These are phyloP conservation scores for Backusella sp. DNA, from an alignment of 192 early-diverging fungal species.

Conservation along the genomic window DNA sequence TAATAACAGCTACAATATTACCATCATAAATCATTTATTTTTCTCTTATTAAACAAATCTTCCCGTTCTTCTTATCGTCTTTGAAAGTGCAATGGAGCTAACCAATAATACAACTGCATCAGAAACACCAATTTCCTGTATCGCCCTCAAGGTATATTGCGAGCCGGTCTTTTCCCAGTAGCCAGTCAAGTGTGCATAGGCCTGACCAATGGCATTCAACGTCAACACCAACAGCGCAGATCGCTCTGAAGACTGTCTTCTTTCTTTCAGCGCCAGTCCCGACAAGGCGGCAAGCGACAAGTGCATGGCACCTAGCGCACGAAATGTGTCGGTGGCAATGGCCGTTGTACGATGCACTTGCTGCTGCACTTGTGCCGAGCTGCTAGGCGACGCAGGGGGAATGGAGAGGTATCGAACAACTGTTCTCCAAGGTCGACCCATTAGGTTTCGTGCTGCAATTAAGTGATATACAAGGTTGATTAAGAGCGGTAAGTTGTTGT, in stretches of 20 bases:
- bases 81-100: conserved; percentile 21
- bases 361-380: neutral
- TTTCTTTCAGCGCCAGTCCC: conserved; percentile 19
- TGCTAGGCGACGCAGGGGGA: neutral
- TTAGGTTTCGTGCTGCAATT: conserved; percentile 20
- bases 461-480: conserved; percentile 29
- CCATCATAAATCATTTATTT: too few species aligned
- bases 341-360: neutral
- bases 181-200: conserved; percentile 16
- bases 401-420: conserved; percentile 19
- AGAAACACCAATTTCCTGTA: conserved; percentile 26
- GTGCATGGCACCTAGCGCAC: conserved; percentile 19
- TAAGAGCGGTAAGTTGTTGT: conserved; percentile 34
- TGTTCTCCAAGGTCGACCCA: neutral
- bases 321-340: conserved; percentile 16
- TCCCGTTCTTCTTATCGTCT: conserved; percentile 29
- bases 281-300: conserved; percentile 15
- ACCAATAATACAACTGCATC: conserved; percentile 11
- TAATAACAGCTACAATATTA: too few species aligned
- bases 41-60: conserved; percentile 12
- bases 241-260: conserved; percentile 25
- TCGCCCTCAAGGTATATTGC: conserved; percentile 20
- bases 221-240: conserved; percentile 27
- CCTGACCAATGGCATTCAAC: conserved; percentile 18
- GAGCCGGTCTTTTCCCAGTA: conserved; percentile 16